Base-by-base conservation (phyloP, 2,329 filamentous ascomycete species). In the Blastomyces emzantsi region DNA sequence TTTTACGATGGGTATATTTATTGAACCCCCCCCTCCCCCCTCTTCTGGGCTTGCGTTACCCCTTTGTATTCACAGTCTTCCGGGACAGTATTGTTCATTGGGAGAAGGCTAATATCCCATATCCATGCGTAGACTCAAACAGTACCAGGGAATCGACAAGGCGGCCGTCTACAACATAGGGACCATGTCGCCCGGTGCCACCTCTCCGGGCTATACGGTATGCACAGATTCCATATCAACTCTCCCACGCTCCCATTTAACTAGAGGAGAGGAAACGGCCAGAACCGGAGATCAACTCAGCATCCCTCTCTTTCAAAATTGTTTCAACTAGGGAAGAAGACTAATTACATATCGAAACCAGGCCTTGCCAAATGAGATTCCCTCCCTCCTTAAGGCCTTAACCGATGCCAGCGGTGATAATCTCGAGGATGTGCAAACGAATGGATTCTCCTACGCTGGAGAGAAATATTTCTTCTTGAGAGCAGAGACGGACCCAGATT, bases 391-490 rank as follows among this genome's bases (percentile, higher is more conserved):
- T 64, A 73, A 74, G 66, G 73, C 76, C 52, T 80, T 78, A 71
- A 84, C 85, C 70, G 78, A 71, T 69, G 76, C 75, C 49, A 73
- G 77, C 62, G 64, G 65, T 11, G 77, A 76, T 57, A 82, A 82
- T 67, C 80, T 83, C 69, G 86, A 88, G 78, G 83, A 86, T 73
- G 85, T 90, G 66, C 87, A 87, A 70, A 78, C 81, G 62, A 86
- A 87, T 28, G 93, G 93, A 67, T 75, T 97, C 73, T 84, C 90
- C 78, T 77, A 97, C 70, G 86, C 78, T 59, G 89, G 89, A 68
- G 85, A 88, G 74, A 89, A 90, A 78, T 97, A 88, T 76, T 84
- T 97, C 74, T 82, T 88, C 73, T 83, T 90, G 75, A 87, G 85
- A 74, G 85, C 87, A 61, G 90, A 92, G 66, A 91, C 89, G 41